Evolutionary conservation across 345 rosid species (phyloP), one percentile per base, ranked within the genome.

Genomic region (Reutealis trisperma): DNA sequence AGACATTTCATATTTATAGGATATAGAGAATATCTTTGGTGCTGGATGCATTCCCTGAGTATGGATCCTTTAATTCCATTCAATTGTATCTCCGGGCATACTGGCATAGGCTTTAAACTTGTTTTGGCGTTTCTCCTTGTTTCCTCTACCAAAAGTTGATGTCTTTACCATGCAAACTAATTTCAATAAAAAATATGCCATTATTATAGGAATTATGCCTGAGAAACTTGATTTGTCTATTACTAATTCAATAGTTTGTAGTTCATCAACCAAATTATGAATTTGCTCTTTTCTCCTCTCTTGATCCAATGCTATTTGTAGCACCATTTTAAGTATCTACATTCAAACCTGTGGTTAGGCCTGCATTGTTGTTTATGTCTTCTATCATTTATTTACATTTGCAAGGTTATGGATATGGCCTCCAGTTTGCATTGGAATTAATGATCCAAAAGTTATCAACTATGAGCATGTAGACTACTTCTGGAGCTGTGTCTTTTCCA

Each of bases 121-220:
- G 63, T 55, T 63, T 61, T 30, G 57, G 19, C 80, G 49, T 54
- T 80, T 14, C 41, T 49, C n/a, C 34, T n/a, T 32, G 63, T 44
- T 27, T 62, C 44, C 66, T 30, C 41, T 45, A 21, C 72, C 52
- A n/a, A 22, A 65, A 27, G 42, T 32, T 47, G 9, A 6, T 71
- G 3, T n/a, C 65, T 49, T 45, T 45, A 11, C 57, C n/a, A 47
- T 49, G 52, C 57, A 42, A 5, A 24, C 30, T 41, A 30, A 30
- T 42, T 72, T 42, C 25, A 73, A 15, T 60, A 1, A 12, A 24
- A 54, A 66, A 25, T 32, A 30, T 30, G 14, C 15, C 9, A 54
- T 8, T 13, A 66, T 10, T 54, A 9, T 9, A 34, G 16, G 51
- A 51, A 25, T 74, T 51, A 27, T 75, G 11, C 13, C 70, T 24